phyloP scores from a whole-genome alignment of 2,329 filamentous ascomycete species.

The Colletotrichum spinosum region DNA sequence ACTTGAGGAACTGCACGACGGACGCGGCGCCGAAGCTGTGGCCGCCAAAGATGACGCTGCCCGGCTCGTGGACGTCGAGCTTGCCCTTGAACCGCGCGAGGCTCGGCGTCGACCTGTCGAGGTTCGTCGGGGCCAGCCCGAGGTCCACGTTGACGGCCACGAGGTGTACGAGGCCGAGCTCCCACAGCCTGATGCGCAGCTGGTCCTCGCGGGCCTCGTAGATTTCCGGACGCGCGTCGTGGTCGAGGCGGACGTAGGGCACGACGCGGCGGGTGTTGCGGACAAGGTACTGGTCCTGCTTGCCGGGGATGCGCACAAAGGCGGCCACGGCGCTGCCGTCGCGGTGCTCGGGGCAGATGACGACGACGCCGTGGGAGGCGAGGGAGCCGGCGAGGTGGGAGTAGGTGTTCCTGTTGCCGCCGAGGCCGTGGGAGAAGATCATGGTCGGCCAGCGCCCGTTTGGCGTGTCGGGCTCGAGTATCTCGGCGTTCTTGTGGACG shows the following conservation, averaged over 20 bases:
- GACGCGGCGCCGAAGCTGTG: conserved; percentile 87
- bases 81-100: conserved; percentile 70
- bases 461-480: conserved; percentile 63
- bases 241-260: conserved; percentile 66
- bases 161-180: conserved; percentile 78
- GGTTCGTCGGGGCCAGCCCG: conserved; percentile 61
- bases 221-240: conserved; percentile 73
- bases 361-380: conserved; percentile 83
- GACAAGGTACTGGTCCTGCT: conserved; percentile 52
- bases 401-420: conserved; percentile 85
- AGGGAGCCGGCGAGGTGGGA: conserved; percentile 84
- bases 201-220: conserved; percentile 77
- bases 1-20: conserved; percentile 82
- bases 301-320: conserved; percentile 72
- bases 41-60: conserved; percentile 79
- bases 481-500: conserved; percentile 75
- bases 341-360: conserved; percentile 84
- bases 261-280: conserved; percentile 50
- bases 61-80: conserved; percentile 77
- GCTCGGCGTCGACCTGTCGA: conserved; percentile 62
- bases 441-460: conserved; percentile 79
- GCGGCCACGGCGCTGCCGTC: conserved; percentile 84
- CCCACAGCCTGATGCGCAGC: conserved; percentile 81
- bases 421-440: conserved; percentile 88
- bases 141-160: conserved; percentile 75